phyloP scores from a whole-genome alignment of 2,329 filamentous ascomycete genomes.

The Blastomyces silverae region DNA sequence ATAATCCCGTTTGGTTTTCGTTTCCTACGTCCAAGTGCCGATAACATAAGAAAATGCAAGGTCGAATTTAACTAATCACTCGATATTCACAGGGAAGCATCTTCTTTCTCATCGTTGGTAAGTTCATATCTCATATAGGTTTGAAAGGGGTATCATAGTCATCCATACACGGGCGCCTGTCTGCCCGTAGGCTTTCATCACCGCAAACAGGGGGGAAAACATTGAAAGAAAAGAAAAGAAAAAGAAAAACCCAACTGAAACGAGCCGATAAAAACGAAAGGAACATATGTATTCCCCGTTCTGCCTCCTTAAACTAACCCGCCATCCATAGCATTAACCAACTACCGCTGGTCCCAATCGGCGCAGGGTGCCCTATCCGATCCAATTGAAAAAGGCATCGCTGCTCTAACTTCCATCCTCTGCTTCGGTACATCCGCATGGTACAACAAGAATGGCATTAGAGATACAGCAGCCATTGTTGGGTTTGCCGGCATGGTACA shows the following conservation, averaged over 20 bases:
- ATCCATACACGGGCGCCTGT: not conserved
- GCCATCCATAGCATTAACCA: slow-evolving; percentile 22
- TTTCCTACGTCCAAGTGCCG: not conserved
- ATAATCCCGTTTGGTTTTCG: not conserved
- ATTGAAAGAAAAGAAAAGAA: not conserved
- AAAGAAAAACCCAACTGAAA: not conserved
- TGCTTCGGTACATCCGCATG: slow-evolving; percentile 29
- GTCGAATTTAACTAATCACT: not conserved
- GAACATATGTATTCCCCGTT: no score
- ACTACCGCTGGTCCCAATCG: slow-evolving; percentile 28
- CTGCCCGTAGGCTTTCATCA: not conserved
- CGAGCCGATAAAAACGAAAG: not conserved
- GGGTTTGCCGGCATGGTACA: slow-evolving; percentile 8
- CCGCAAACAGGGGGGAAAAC: not conserved
- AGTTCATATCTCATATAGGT: slow-evolving; percentile 8
- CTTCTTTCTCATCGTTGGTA: slow-evolving; percentile 25
- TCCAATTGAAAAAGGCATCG: slow-evolving; percentile 29
- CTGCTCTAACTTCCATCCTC: slow-evolving; percentile 25
- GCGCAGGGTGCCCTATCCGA: slow-evolving; percentile 23
- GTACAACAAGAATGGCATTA: slow-evolving; percentile 28
- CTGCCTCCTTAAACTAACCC: not conserved
- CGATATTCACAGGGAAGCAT: slow-evolving; percentile 24
- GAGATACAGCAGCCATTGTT: slow-evolving; percentile 28
- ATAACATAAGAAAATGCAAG: not conserved
- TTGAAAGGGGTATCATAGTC: not conserved